Evolutionary conservation across 495 filamentous ascomycete genomes (phyloP).

Genomic region (Cercophora scortea): DNA sequence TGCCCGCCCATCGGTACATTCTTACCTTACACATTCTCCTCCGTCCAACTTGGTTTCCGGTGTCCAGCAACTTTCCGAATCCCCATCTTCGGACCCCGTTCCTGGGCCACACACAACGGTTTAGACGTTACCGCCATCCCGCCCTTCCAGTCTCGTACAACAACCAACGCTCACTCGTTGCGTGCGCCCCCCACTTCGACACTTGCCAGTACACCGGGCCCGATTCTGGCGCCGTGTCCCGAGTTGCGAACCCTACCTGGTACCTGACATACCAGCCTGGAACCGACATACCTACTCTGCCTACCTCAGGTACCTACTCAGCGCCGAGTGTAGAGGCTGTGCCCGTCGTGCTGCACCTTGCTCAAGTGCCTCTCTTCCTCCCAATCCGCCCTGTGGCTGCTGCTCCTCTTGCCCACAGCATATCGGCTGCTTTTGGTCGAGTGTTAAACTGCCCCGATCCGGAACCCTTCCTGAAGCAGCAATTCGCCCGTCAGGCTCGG

Average conservation of each 20-base stretch:
- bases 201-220: neutral
- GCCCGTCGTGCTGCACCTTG: neutral
- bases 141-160: neutral
- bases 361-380: neutral
- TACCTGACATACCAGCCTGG: neutral
- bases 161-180: neutral
- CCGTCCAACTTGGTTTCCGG: neutral
- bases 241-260: neutral
- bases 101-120: neutral
- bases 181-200: neutral
- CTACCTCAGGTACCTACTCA: neutral
- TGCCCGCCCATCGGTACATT: too few relatives aligned
- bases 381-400: too few relatives aligned
- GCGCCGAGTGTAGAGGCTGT: neutral
- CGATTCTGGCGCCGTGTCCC: neutral
- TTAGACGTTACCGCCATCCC: neutral
- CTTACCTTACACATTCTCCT: neutral
- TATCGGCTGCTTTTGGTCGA: too few relatives aligned
- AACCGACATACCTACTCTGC: neutral
- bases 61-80: neutral
- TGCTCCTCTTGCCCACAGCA: too few relatives aligned
- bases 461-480: neutral
- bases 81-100: neutral
- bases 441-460: too few relatives aligned
- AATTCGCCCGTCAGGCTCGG: neutral